Conservation (phyloP, 495 filamentous ascomycete species). For the Aspergillus sclerotioniger region DNA sequence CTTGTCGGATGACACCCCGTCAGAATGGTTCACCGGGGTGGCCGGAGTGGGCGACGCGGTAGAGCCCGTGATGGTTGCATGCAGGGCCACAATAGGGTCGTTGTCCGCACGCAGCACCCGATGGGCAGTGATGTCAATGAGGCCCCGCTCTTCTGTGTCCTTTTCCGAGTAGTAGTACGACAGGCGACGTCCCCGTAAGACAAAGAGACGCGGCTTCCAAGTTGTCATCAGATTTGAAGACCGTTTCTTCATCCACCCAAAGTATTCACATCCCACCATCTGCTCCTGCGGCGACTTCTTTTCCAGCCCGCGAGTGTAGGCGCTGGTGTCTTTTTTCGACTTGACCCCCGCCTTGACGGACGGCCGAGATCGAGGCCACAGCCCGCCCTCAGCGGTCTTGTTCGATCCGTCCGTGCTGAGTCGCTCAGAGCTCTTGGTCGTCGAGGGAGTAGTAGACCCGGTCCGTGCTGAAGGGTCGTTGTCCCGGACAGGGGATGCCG, state of each 20-base stretch:
- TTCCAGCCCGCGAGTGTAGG: conserved; percentile 82
- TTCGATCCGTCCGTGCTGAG: conserved; percentile 63
- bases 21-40: conserved; percentile 51
- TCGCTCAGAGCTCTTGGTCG: conserved; percentile 73
- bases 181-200: conserved; percentile 83
- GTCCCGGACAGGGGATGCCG: conserved; percentile 59
- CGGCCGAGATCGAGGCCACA: conserved; percentile 41
- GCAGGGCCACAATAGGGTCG: conserved; percentile 82
- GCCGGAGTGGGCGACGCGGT: conserved; percentile 72
- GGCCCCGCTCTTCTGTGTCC: conserved; percentile 86
- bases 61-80: conserved; percentile 87
- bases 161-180: conserved; percentile 96
- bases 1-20: conserved; percentile 39
- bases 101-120: conserved; percentile 93
- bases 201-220: conserved; percentile 94
- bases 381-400: conserved; percentile 58
- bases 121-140: conserved; percentile 97
- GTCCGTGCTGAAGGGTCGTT: conserved; percentile 71
- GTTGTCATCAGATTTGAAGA: conserved; percentile 92
- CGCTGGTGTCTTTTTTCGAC: conserved; percentile 91
- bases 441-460: conserved; percentile 84
- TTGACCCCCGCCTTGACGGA: conserved; percentile 48
- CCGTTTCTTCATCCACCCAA: conserved; percentile 99
- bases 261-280: conserved; percentile 85
- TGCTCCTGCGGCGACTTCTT: conserved; percentile 81